Conservation (phyloP, 1,284 basidiomycete species). For the Ceratobasidium sp. region DNA sequence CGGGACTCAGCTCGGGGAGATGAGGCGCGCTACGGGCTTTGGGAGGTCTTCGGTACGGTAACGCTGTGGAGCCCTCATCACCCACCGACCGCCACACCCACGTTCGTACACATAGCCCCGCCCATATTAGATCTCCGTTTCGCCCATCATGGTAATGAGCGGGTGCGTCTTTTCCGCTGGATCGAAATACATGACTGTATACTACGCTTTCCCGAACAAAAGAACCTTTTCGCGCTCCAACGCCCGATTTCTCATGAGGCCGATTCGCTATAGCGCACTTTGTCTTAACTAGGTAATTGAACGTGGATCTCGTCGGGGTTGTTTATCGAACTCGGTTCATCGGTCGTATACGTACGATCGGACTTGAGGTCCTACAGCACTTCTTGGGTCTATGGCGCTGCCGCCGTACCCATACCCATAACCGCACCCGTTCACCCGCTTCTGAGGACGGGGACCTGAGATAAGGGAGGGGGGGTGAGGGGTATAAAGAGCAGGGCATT, state of each 20-base stretch:
- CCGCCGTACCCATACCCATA: no score
- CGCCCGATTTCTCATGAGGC: neutral
- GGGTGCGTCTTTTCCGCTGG: slow-evolving; percentile 7
- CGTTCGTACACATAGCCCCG: neutral
- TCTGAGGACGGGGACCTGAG: no score
- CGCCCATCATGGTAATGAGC: neutral
- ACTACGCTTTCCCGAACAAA: neutral
- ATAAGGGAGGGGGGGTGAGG: neutral
- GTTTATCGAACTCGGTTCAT: slow-evolving; percentile 40
- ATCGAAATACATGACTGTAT: slow-evolving; percentile 1
- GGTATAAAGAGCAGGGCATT: slow-evolving; percentile 14
- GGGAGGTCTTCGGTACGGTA: slow-evolving; percentile 31
- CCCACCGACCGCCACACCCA: neutral
- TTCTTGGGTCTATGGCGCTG: no score
- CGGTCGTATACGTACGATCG: neutral
- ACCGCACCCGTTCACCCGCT: no score
- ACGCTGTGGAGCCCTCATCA: neutral
- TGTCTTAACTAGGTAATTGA: neutral
- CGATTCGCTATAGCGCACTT: neutral
- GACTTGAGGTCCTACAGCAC: slow-evolving; percentile 2
- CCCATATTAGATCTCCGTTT: neutral
- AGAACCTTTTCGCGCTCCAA: neutral
- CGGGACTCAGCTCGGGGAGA: slow-evolving; percentile 34
- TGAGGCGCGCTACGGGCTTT: slow-evolving; percentile 39
- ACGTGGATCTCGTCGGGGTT: neutral